Evolutionary conservation across 2,329 filamentous ascomycete genomes (phyloP).

Genomic region (Fusarium lyarnte): DNA sequence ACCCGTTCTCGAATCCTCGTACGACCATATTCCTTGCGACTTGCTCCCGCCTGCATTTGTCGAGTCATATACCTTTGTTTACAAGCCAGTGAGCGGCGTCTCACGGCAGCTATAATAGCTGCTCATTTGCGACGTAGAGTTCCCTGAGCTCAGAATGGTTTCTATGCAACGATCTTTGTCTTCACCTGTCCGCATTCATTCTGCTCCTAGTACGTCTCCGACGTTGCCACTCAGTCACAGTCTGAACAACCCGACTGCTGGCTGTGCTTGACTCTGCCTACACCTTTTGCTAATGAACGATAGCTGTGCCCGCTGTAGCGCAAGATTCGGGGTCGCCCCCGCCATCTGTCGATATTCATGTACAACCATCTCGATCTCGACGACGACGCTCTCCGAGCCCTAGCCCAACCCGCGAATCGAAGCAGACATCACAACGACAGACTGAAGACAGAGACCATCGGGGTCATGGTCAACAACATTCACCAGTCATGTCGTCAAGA

Average conservation of each 20-base stretch:
- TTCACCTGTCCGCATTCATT: constrained; percentile 67
- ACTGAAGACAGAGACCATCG: constrained; percentile 56
- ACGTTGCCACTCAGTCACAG: constrained; percentile 16
- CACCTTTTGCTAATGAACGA: constrained; percentile 44
- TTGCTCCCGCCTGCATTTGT: not conserved
- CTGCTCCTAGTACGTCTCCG: constrained; percentile 67
- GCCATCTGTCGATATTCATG: constrained; percentile 63
- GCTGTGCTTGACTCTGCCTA: constrained; percentile 15
- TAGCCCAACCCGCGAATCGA: constrained; percentile 56
- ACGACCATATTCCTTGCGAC: constrained; percentile 21
- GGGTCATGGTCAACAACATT: constrained; percentile 50
- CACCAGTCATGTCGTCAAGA: constrained; percentile 52
- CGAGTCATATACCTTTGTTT: constrained; percentile 24
- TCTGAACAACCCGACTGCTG: not conserved
- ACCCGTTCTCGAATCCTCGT: constrained; percentile 14
- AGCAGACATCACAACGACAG: constrained; percentile 55
- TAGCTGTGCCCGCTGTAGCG: constrained; percentile 47
- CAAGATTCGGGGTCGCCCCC: constrained; percentile 62
- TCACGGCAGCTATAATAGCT: constrained; percentile 48
- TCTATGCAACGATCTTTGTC: constrained; percentile 71
- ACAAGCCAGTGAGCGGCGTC: constrained; percentile 39
- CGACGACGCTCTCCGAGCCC: constrained; percentile 66
- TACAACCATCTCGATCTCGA: constrained; percentile 59
- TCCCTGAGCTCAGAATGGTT: constrained; percentile 63
- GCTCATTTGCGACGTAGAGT: constrained; percentile 44